Conservation (phyloP, 306 rosid genomes). For the Castanea sativa region DNA sequence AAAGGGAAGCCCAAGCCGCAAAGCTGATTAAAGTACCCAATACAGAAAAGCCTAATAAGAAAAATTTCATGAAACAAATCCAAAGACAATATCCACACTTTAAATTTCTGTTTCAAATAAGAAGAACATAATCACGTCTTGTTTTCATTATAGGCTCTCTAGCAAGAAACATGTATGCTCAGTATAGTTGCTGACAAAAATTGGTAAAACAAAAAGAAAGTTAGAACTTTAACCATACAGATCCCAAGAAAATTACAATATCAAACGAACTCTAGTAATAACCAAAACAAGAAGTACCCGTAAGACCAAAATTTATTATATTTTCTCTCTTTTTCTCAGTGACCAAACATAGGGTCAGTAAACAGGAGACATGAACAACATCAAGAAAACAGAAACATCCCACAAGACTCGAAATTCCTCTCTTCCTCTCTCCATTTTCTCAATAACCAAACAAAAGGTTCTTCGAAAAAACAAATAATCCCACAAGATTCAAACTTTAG, state of each 20-base stretch:
- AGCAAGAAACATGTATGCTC: background rate
- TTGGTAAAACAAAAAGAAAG: background rate
- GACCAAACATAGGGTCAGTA: too few species aligned
- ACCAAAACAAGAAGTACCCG: background rate
- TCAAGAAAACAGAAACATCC: background rate
- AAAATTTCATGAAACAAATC: background rate
- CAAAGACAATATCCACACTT: background rate
- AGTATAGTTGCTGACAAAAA: background rate
- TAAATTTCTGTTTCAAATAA: background rate
- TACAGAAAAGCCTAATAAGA: background rate
- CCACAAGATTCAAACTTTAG: background rate
- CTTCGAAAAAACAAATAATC: background rate
- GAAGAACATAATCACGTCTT: background rate
- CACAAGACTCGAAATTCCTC: too few species aligned
- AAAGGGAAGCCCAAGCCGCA: conserved; percentile 83
- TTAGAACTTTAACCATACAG: background rate
- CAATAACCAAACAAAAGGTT: background rate
- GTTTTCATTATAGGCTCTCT: background rate
- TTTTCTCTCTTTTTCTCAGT: background rate
- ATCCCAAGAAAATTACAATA: background rate
- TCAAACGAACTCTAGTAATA: background rate
- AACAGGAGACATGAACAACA: background rate
- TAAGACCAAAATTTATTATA: background rate
- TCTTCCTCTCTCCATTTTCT: background rate
- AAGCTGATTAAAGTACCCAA: conserved; percentile 35